Evolutionary conservation across 352 stramenopile species (phyloP).

Genomic region (Pythium plurisporium): DNA sequence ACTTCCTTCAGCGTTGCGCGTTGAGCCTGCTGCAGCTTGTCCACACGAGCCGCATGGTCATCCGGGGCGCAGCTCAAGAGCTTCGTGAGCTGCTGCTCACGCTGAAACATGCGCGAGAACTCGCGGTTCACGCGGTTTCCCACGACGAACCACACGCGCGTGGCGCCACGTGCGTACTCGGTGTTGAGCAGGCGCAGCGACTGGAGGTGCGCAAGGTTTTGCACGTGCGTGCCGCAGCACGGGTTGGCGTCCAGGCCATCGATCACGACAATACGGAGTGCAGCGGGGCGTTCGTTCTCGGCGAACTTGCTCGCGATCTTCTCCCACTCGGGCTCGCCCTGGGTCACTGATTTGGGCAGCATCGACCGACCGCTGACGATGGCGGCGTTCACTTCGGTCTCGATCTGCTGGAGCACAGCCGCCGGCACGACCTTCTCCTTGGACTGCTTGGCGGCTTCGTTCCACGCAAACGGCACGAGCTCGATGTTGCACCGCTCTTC

Average conservation of each 20-base stretch:
- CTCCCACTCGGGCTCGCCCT: conserved; percentile 51
- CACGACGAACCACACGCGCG: conserved; percentile 82
- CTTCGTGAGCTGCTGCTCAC: conserved; percentile 68
- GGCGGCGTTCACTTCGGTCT: conserved; percentile 68
- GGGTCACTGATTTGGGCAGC: conserved; percentile 45
- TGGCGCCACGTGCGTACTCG: conserved; percentile 58
- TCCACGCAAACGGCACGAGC: conserved; percentile 45
- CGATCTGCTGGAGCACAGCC: conserved; percentile 48
- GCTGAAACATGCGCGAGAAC: conserved; percentile 67
- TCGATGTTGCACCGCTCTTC: conserved; percentile 76
- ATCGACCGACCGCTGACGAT: conserved; percentile 62
- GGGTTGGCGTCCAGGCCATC: conserved; percentile 81
- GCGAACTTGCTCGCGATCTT: conserved; percentile 60
- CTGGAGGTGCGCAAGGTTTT: conserved; percentile 62
- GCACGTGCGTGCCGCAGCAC: conserved; percentile 87
- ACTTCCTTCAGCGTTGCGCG: conserved; percentile 55
- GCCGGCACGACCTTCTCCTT: conserved; percentile 42
- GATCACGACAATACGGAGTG: conserved; percentile 81
- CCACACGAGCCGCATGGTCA: conserved; percentile 58
- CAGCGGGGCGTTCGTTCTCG: conserved; percentile 46
- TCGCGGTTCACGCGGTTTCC: conserved; percentile 74
- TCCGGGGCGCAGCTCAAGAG: conserved; percentile 59
- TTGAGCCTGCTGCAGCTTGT: conserved; percentile 65
- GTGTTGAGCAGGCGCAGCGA: conserved; percentile 71
- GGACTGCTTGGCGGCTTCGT: conserved; percentile 21